Evolutionary conservation across 495 filamentous ascomycete species (phyloP), one percentile per base, ranked within the genome.

Genomic region (Xylaria bambusicola): DNA sequence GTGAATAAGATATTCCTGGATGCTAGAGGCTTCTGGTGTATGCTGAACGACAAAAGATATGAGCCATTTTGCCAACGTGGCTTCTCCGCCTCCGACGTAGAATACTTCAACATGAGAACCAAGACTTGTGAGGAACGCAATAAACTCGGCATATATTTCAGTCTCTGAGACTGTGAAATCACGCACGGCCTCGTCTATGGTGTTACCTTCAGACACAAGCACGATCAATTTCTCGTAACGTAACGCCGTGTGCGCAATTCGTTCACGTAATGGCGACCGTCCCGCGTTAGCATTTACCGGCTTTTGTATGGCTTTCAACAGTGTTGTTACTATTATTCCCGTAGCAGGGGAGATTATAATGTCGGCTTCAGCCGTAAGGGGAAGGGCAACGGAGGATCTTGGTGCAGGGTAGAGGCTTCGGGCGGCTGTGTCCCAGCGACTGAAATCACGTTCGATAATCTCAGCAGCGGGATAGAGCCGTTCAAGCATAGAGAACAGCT

Each of bases 191-290:
- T 78, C 73, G 40, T 69, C 63, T 44, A 74, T 64, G 8, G 61
- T 62, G 55, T 72, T 75, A 12, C 75, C 81, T 59, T 86, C 81
- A 26, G 79, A 84, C 1, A 94, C 78, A 7, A 96, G 72, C 1
- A 97, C 70, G n/a, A 92, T 72, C 2, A 97, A 69, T 18, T 75
- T 74, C 61, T 92, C 88, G 68, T 93, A 92, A 1, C 87, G 75
- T 0, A 62, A 38, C n/a, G 84, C 72, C 1, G 89, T 74, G 20
- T 70, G 71, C 9, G 72, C 64, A 9, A 95, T 75, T n/a, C 81
- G 75, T 46, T 84, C 80, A 35, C 81, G 77, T 47, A 92, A 74
- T 2, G 77, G 75, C 1, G 75, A 76, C 36, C 74, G 73, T 18
- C 55, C 53, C 56, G 66, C 71, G 48, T 85, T 78, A 1, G 88